Percentiles rank a stretch among this genome's conserved stretches.
phyloP scores from a whole-genome alignment of 805 yeast genomes.

The Metschnikowia kofuensis region DNA sequence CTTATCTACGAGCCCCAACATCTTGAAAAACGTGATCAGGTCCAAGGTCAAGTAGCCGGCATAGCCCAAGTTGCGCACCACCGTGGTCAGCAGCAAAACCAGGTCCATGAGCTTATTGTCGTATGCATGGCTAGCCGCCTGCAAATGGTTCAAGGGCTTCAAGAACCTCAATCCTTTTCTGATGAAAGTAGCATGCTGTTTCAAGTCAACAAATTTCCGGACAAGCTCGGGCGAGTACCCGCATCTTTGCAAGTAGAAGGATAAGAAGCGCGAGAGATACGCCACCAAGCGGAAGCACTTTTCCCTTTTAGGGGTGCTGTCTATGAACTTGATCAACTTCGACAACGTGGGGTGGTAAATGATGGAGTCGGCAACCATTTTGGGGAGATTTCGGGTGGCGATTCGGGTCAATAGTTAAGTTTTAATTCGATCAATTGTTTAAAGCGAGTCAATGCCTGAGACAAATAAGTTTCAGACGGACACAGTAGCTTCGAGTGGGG shows the following conservation, averaged over 20 bases:
- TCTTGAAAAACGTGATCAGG: conserved; percentile 57
- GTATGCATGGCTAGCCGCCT: conserved; percentile 62
- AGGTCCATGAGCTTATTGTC: conserved; percentile 71
- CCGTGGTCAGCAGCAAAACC: conserved; percentile 49
- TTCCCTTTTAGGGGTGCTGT: conserved; percentile 72
- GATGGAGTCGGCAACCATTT: conserved; percentile 65
- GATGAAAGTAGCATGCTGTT: conserved; percentile 59
- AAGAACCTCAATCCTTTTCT: conserved; percentile 84
- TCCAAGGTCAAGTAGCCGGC: conserved; percentile 64
- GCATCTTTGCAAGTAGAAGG: conserved; percentile 55
- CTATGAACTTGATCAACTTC: conserved; percentile 61
- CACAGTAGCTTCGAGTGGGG: too few relatives aligned
- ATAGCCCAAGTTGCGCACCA: conserved; percentile 57
- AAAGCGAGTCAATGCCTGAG: too few relatives aligned
- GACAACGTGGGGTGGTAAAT: conserved; percentile 71
- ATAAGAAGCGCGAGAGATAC: conserved; percentile 71
- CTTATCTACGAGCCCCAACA: conserved; percentile 52
- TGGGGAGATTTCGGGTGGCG: not conserved
- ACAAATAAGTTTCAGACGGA: too few relatives aligned
- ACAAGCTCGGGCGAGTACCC: conserved; percentile 52
- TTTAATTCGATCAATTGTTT: too few relatives aligned
- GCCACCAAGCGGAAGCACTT: conserved; percentile 77
- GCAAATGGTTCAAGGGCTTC: conserved; percentile 73
- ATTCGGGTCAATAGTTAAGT: too few relatives aligned
- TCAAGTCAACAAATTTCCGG: conserved; percentile 51